Conservation (phyloP, 768 basidiomycete genomes). For the Mycena polygramma region DNA sequence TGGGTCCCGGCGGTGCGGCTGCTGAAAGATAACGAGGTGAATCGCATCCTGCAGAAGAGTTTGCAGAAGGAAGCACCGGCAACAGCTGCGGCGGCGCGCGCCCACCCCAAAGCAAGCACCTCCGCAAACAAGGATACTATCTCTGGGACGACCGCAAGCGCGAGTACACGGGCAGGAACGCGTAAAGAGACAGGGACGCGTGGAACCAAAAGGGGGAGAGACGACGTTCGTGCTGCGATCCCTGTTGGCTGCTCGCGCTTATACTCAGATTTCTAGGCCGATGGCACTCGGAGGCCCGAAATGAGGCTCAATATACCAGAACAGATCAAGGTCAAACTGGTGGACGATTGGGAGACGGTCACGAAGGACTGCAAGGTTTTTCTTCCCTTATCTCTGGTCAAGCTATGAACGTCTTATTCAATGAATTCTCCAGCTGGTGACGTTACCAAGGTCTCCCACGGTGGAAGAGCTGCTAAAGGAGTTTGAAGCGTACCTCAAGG, state of each 20-base stretch:
- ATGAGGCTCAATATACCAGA: constrained; percentile 94
- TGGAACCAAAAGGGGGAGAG: constrained; percentile 79
- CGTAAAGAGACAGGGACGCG: constrained; percentile 71
- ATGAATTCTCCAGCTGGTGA: constrained; percentile 73
- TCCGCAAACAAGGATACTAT: constrained; percentile 40
- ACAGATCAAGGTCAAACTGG: constrained; percentile 86
- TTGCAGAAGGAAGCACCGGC: constrained; percentile 57
- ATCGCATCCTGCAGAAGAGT: constrained; percentile 81
- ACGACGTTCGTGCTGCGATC: constrained; percentile 67
- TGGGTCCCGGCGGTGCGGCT: constrained; percentile 90
- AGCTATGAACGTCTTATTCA: constrained; percentile 2
- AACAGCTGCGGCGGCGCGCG: constrained; percentile 37
- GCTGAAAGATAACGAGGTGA: constrained; percentile 87
- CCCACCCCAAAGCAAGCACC: constrained; percentile 43
- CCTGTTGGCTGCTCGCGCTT: constrained; percentile 10
- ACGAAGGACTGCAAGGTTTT: constrained; percentile 93
- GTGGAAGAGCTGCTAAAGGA: constrained; percentile 83
- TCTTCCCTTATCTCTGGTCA: neutral
- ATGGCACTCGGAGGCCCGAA: constrained; percentile 85
- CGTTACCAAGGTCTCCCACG: constrained; percentile 83
- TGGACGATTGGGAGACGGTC: constrained; percentile 98
- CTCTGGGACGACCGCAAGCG: constrained; percentile 43
- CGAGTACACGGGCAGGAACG: constrained; percentile 42
- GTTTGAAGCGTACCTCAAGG: constrained; percentile 76
- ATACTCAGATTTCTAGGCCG: constrained; percentile 46